Percentiles rank a stretch among this genome's conserved stretches.
phyloP scores from a whole-genome alignment of 345 rosid genomes.

The Bretschneidera sinensis region DNA sequence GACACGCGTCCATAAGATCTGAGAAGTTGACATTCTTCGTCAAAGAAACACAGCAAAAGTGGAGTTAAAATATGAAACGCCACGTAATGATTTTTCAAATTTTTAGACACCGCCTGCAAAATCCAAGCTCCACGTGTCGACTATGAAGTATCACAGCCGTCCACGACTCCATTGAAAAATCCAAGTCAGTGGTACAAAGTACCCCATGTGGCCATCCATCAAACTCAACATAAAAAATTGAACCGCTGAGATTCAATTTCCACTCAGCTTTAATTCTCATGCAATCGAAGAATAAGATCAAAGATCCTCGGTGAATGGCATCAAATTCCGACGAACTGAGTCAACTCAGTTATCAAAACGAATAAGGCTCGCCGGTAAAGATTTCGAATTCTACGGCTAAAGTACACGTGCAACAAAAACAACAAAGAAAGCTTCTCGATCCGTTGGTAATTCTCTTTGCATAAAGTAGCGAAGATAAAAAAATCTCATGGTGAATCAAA shows the following conservation, averaged over 20 bases:
- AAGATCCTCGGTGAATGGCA: not conserved
- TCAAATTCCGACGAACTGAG: slow-evolving; percentile 14
- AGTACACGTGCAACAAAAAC: slow-evolving; percentile 17
- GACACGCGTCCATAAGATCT: slow-evolving; percentile 23
- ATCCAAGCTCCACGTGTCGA: not conserved
- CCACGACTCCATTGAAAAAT: slow-evolving; percentile 30
- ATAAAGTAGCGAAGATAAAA: slow-evolving; percentile 4
- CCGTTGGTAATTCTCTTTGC: not conserved
- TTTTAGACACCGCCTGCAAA: too few species aligned
- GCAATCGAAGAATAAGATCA: slow-evolving; percentile 11
- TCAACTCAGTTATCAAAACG: slow-evolving; percentile 13
- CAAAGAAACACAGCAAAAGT: slow-evolving; percentile 9
- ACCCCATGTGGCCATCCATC: slow-evolving; percentile 37
- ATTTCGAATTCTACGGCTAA: slow-evolving; percentile 25
- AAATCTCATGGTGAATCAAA: slow-evolving; percentile 2
- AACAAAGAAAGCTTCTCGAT: not conserved
- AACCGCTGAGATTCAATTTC: slow-evolving; percentile 20
- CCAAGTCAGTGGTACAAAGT: slow-evolving; percentile 7
- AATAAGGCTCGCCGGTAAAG: slow-evolving; percentile 30
- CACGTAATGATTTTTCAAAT: too few species aligned
- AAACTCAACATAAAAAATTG: slow-evolving; percentile 3
- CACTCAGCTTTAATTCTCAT: slow-evolving; percentile 20
- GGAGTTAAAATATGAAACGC: slow-evolving; percentile 31
- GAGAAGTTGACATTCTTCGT: slow-evolving; percentile 16
- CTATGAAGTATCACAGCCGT: slow-evolving; percentile 12